phyloP scores from a whole-genome alignment of 2,329 filamentous ascomycete genomes.

The Nannizziopsis barbatae region DNA sequence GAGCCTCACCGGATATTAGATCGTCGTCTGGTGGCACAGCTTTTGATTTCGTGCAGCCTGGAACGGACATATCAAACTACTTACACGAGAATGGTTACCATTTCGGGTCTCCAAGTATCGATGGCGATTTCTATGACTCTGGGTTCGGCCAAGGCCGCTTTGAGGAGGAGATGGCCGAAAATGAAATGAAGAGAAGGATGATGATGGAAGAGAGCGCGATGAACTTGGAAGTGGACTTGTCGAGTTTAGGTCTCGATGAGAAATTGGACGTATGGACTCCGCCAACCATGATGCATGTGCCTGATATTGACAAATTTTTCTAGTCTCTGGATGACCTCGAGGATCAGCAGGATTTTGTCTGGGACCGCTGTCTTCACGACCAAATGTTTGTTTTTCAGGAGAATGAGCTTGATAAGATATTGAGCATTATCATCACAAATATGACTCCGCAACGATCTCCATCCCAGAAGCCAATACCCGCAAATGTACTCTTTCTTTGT shows the following conservation, averaged over 20 bases:
- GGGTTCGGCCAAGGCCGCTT: slow-evolving; percentile 89
- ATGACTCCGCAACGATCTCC: slow-evolving; percentile 95
- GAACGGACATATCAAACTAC: slow-evolving; percentile 94
- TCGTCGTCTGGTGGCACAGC: slow-evolving; percentile 89
- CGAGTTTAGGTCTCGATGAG: slow-evolving; percentile 91
- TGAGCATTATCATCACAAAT: slow-evolving; percentile 92
- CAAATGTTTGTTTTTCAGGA: slow-evolving; percentile 99
- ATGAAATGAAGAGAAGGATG: slow-evolving; percentile 74
- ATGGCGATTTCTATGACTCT: slow-evolving; percentile 86
- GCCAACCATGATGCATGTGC: slow-evolving; percentile 1
- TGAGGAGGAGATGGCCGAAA: slow-evolving; percentile 94
- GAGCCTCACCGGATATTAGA: slow-evolving; percentile 89
- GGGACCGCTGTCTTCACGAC: slow-evolving; percentile 86
- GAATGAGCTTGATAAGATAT: slow-evolving; percentile 75
- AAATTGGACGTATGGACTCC: slow-evolving; percentile 63
- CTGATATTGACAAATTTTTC: slow-evolving; percentile 7
- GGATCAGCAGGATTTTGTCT: slow-evolving; percentile 88
- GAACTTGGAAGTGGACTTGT: slow-evolving; percentile 90
- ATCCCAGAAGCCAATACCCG: slow-evolving; percentile 93
- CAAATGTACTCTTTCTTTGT: slow-evolving; percentile 92
- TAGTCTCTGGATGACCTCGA: slow-evolving; percentile 56
- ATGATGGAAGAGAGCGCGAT: slow-evolving; percentile 99
- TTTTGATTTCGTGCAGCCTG: slow-evolving; percentile 87
- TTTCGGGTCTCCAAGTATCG: slow-evolving; percentile 32
- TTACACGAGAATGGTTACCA: slow-evolving; percentile 88